A percentile compares a stretch with the other conserved stretches of the same genome.
These are phyloP conservation scores for Exophiala alcalophila DNA, from an alignment of 2,329 filamentous ascomycete genomes.

Conservation along the genomic window DNA sequence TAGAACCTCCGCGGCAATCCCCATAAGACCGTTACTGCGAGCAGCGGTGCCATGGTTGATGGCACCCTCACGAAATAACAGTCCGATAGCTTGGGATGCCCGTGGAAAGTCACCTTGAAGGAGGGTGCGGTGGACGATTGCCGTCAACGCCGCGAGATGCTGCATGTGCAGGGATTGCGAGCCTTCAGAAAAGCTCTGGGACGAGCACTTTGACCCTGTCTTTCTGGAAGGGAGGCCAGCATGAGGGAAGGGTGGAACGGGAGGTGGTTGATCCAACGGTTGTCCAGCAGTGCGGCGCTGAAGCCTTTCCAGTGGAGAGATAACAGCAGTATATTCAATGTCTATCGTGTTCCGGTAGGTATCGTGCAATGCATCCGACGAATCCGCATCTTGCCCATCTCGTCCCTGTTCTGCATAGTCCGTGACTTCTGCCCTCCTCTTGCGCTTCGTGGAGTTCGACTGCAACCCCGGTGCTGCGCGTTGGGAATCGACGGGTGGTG, in stretches of 20 bases:
- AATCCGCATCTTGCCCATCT: no score
- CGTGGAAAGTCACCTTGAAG: slow-evolving; percentile 66
- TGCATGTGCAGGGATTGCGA: slow-evolving; percentile 41
- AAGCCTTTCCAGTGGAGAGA: slow-evolving; percentile 42
- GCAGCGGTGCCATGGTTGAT: slow-evolving; percentile 62
- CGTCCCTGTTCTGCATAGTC: no score
- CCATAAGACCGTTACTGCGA: slow-evolving; percentile 70
- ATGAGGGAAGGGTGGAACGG: slow-evolving; percentile 44
- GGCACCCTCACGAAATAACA: slow-evolving; percentile 65
- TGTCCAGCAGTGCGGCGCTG: slow-evolving; percentile 46
- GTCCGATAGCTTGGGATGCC: slow-evolving; percentile 70
- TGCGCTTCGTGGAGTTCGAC: slow-evolving; percentile 34
- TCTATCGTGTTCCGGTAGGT: slow-evolving; percentile 5
- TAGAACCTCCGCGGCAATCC: slow-evolving; percentile 78
- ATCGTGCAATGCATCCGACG: no score
- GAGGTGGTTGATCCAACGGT: slow-evolving; percentile 38
- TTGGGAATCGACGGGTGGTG: slow-evolving; percentile 3
- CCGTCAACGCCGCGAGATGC: slow-evolving; percentile 65
- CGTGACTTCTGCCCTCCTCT: no score
- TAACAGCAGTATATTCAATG: slow-evolving; percentile 26
- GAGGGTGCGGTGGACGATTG: slow-evolving; percentile 70
- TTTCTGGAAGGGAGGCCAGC: slow-evolving; percentile 31
- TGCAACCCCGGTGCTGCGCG: neutral
- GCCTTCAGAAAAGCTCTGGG: slow-evolving; percentile 34
- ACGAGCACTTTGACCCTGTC: slow-evolving; percentile 25